Evolutionary conservation across 192 early-diverging fungal genomes (phyloP), one percentile per base, ranked within the genome.

Genomic region (Kappamyces sp.): DNA sequence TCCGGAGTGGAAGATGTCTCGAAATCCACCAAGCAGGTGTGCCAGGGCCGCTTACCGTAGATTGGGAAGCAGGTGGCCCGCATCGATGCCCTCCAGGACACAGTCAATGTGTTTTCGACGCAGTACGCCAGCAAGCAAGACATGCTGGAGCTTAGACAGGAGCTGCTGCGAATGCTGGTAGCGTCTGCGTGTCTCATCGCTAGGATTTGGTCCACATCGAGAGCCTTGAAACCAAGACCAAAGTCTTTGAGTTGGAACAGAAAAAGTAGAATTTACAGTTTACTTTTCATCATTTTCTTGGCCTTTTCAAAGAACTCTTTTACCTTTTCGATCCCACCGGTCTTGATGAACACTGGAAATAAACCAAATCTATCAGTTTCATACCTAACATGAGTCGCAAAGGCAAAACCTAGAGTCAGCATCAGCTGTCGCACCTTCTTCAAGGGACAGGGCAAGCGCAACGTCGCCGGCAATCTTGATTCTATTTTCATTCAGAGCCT

Each of bases 221-320:
- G 46, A 87, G 90, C 54, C 73, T 94, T 39, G 90, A 92, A 67
- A 76, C 90, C 57, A 91, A 91, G 66, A 84, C 86, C 0, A 82
- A 86, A 51, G 83, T 94, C 13, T 90, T 86, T 87, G 87, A 84
- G n/a, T 58, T 87, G 34, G 78, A 65, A 23, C 49, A 72, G 13
- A 66, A 72, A 38, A 6, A 68, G 2, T 68, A 65, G 51, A 59
- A 46, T 38, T 54, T 34, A 54, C 52, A 54, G 42, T 33, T 54
- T 54, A 5, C 38, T 40, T 5, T 10, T 32, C 3, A 33, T 9
- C 42, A 34, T 9, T 34, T n/a, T 44, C 50, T 69, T 70, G n/a
- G 51, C 61, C 34, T 55, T 69, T 35, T 44, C 50, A 44, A 73
- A 40, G 40, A 44, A 73, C 35, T 50, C 61, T 53, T 50, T 55